A percentile compares a stretch with the other conserved stretches of the same genome.
phyloP scores from a whole-genome alignment of 78 protist species.

The Dictyostelium purpureum region DNA sequence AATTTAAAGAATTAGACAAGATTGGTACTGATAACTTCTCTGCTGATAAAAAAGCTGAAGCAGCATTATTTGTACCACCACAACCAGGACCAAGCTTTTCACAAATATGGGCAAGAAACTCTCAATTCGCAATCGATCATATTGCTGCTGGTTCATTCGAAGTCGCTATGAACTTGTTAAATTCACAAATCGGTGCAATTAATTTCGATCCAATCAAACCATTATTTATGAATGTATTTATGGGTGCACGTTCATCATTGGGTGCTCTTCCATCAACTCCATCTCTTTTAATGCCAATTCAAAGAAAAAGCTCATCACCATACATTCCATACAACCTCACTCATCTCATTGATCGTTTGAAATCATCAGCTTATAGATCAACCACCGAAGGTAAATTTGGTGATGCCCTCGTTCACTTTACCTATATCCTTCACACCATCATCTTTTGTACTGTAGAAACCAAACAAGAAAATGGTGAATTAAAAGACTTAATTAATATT shows the following conservation, averaged over 20 bases:
- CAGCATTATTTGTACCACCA: slow-evolving; percentile 66
- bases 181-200: slow-evolving; percentile 91
- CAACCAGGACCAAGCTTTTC: slow-evolving; percentile 62
- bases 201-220: slow-evolving; percentile 92
- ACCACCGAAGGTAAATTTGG: slow-evolving; percentile 90
- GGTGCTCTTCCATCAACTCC: not conserved
- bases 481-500: slow-evolving; percentile 83
- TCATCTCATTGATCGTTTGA: slow-evolving; percentile 12
- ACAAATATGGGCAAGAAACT: slow-evolving; percentile 84
- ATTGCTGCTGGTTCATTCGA: slow-evolving; percentile 96
- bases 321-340: not conserved
- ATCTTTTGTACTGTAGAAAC: slow-evolving; percentile 68
- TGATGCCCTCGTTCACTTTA: slow-evolving; percentile 84
- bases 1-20: slow-evolving; percentile 17
- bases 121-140: slow-evolving; percentile 91
- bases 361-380: slow-evolving; percentile 74
- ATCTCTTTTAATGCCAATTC: slow-evolving; percentile 38
- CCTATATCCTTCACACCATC: slow-evolving; percentile 41
- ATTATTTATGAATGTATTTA: slow-evolving; percentile 65
- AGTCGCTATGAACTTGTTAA: slow-evolving; percentile 87
- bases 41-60: slow-evolving; percentile 34
- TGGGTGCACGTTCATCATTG: slow-evolving; percentile 49
- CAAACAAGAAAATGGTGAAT: slow-evolving; percentile 68
- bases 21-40: slow-evolving; percentile 32
- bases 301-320: slow-evolving; percentile 53